phyloP scores from a whole-genome alignment of 2,329 filamentous ascomycete genomes.

The Phyllosticta citriasiana region DNA sequence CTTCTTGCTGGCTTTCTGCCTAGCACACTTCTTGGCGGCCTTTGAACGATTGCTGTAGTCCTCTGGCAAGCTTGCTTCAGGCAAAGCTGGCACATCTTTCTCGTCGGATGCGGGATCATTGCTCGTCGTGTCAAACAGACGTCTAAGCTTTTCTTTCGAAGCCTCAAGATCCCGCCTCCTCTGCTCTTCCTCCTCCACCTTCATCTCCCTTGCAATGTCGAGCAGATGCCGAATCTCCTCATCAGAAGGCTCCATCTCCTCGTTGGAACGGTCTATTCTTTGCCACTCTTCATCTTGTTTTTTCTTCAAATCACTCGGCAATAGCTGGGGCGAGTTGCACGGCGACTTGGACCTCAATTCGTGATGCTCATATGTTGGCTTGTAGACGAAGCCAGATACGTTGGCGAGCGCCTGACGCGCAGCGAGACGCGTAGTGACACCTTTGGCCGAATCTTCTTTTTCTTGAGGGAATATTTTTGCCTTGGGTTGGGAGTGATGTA shows the following conservation, averaged over 20 bases:
- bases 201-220: too few relatives aligned
- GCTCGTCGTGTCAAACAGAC: too few relatives aligned
- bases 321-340: background rate
- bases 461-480: background rate
- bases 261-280: background rate
- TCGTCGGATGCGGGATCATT: too few relatives aligned
- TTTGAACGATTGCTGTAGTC: background rate
- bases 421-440: background rate
- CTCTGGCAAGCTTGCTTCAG: background rate
- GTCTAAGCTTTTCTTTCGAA: too few relatives aligned
- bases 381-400: conserved; percentile 3
- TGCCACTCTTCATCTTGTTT: background rate
- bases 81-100: background rate
- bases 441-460: background rate
- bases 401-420: background rate
- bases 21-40: background rate
- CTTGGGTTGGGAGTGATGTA: too few relatives aligned
- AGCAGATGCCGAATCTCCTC: too few relatives aligned
- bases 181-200: too few relatives aligned
- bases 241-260: too few relatives aligned
- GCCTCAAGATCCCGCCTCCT: too few relatives aligned
- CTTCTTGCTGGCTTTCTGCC: background rate
- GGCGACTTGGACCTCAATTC: conserved; percentile 1
- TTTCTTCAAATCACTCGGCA: background rate
- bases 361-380: background rate